phyloP scores from a whole-genome alignment of 768 basidiomycete species.

The Psilocybe azurescens region DNA sequence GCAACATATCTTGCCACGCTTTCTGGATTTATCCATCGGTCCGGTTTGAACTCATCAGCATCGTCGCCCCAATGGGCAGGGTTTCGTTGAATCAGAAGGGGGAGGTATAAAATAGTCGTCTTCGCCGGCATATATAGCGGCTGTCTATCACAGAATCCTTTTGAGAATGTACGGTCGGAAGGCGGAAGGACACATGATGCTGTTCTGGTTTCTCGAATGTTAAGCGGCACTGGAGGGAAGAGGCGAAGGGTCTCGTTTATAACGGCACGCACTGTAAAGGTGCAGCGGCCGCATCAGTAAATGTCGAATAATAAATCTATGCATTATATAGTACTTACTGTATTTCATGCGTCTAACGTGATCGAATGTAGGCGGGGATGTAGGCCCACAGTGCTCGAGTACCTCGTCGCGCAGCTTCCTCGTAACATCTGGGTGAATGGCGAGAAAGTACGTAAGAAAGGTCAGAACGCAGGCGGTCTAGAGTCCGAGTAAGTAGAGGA shows the following conservation, averaged over 20 bases:
- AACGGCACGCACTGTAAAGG: conserved; percentile 65
- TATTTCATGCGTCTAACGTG: conserved; percentile 67
- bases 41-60: conserved; percentile 79
- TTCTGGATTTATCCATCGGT: conserved; percentile 73
- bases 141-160: conserved; percentile 28
- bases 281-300: no score
- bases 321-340: conserved; percentile 41
- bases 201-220: conserved; percentile 62
- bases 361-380: conserved; percentile 57
- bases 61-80: conserved; percentile 74
- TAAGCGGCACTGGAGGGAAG: conserved; percentile 81
- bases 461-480: conserved; percentile 77
- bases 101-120: conserved; percentile 63
- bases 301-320: background rate
- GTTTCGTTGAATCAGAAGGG: conserved; percentile 71
- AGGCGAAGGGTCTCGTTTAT: conserved; percentile 81
- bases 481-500: background rate
- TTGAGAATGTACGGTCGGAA: conserved; percentile 52
- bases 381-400: conserved; percentile 54
- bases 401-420: conserved; percentile 64
- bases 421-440: conserved; percentile 63
- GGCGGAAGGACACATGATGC: conserved; percentile 55
- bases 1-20: conserved; percentile 54
- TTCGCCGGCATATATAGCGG: conserved; percentile 64
- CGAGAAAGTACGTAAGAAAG: conserved; percentile 72